phyloP scores from a whole-genome alignment of 441 rosid species.

The Cnidoscolus chayamansa region DNA sequence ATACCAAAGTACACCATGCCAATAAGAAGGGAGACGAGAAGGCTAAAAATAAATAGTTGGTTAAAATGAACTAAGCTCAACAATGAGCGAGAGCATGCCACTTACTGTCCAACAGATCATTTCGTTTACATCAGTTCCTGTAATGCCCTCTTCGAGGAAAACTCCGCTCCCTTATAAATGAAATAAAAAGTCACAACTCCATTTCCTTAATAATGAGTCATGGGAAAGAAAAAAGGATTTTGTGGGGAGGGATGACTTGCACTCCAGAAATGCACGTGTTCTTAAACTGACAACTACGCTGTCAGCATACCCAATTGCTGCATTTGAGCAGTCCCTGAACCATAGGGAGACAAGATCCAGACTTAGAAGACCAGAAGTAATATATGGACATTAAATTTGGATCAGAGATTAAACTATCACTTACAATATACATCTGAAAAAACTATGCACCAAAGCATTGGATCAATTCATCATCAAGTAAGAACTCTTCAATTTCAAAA shows the following conservation, averaged over 20 bases:
- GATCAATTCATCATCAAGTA: constrained; percentile 51
- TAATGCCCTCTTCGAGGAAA: constrained; percentile 11
- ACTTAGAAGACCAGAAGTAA: not conserved
- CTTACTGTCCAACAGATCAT: constrained; percentile 18
- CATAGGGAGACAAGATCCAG: constrained; percentile 5
- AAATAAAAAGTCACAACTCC: not conserved
- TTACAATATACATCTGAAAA: constrained; percentile 19
- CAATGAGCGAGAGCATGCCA: not conserved
- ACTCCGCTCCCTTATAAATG: not conserved
- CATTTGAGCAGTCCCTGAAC: too few species aligned
- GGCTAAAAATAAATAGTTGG: too few species aligned
- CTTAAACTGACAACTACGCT: too few species aligned
- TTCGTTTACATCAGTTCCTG: constrained; percentile 27
- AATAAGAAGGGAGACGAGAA: too few species aligned
- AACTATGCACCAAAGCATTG: constrained; percentile 60
- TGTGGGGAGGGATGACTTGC: constrained; percentile 20
- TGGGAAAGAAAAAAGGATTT: not conserved
- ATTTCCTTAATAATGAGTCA: constrained; percentile 10
- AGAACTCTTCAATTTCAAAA: constrained; percentile 31
- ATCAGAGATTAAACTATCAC: constrained; percentile 14
- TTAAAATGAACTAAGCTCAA: not conserved
- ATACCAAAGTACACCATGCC: too few species aligned
- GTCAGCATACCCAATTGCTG: too few species aligned
- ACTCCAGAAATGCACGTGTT: constrained; percentile 23
- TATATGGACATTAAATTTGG: not conserved